Evolutionary conservation across 73 alveolate genomes (phyloP).

Genomic region (Paramecium biaurelia): DNA sequence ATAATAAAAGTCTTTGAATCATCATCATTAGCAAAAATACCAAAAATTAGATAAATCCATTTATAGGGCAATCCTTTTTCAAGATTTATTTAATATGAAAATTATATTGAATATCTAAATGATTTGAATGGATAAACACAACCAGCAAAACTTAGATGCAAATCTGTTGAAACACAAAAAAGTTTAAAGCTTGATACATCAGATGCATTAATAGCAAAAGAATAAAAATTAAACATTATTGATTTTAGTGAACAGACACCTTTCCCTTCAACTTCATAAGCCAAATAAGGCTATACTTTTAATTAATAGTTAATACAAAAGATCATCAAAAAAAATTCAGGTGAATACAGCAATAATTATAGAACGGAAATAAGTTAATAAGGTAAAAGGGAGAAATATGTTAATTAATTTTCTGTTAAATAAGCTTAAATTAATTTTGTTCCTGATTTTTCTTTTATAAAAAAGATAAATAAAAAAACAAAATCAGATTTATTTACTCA

Average conservation of each 20-base stretch:
- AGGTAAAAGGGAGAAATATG: background rate
- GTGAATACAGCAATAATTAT: background rate
- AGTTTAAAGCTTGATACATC: background rate
- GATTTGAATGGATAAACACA: background rate
- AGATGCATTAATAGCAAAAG: background rate
- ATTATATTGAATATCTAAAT: background rate
- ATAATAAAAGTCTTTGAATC: background rate
- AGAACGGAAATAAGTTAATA: background rate
- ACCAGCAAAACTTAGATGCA: background rate
- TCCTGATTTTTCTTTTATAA: background rate
- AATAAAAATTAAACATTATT: background rate
- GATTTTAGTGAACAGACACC: constrained; percentile 3
- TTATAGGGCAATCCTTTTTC: background rate
- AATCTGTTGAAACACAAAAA: background rate
- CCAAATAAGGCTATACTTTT: background rate
- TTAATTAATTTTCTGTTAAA: background rate
- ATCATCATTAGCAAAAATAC: background rate
- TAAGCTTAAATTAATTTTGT: background rate
- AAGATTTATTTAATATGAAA: background rate
- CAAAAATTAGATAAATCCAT: background rate
- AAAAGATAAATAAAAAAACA: background rate
- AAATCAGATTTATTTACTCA: background rate
- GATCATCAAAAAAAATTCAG: background rate
- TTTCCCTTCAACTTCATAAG: background rate
- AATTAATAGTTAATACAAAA: background rate